A percentile compares a stretch with the other conserved stretches of the same genome.
Conservation (phyloP, 1,139 yeast genomes). For the Taphrina pruni region DNA sequence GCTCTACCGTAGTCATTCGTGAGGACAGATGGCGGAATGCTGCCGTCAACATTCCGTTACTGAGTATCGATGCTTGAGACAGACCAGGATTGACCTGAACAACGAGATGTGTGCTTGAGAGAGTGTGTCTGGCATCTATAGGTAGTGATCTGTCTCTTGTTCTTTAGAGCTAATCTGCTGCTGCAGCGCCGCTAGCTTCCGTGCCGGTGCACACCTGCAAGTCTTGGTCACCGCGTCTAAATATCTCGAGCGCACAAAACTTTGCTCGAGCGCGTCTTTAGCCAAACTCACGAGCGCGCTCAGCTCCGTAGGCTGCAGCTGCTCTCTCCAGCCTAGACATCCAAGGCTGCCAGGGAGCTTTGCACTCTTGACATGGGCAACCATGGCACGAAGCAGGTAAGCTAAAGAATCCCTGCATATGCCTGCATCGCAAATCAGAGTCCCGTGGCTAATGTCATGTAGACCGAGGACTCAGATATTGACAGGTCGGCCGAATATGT, state of each 20-base stretch:
- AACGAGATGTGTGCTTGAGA: background rate
- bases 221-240: background rate
- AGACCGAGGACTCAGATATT: conserved; percentile 43
- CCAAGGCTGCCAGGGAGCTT: background rate
- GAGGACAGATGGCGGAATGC: too few relatives aligned
- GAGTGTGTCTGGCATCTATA: background rate
- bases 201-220: background rate
- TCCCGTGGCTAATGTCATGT: background rate
- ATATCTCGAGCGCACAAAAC: background rate
- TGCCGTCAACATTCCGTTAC: too few relatives aligned
- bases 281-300: conserved; percentile 5
- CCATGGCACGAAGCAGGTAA: conserved; percentile 25
- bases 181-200: too few relatives aligned
- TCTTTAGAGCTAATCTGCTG: background rate
- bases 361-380: conserved; percentile 13
- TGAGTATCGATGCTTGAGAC: too few relatives aligned
- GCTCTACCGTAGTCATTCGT: too few relatives aligned
- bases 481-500: conserved; percentile 44
- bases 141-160: background rate
- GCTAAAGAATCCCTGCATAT: background rate
- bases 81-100: background rate
- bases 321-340: background rate
- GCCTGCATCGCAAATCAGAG: background rate
- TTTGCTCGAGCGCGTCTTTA: conserved; percentile 20
- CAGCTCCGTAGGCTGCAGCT: conserved; percentile 1